These are phyloP conservation scores for Abortiporus biennis DNA, from an alignment of 1,284 basidiomycete species.

Conservation along the genomic window DNA sequence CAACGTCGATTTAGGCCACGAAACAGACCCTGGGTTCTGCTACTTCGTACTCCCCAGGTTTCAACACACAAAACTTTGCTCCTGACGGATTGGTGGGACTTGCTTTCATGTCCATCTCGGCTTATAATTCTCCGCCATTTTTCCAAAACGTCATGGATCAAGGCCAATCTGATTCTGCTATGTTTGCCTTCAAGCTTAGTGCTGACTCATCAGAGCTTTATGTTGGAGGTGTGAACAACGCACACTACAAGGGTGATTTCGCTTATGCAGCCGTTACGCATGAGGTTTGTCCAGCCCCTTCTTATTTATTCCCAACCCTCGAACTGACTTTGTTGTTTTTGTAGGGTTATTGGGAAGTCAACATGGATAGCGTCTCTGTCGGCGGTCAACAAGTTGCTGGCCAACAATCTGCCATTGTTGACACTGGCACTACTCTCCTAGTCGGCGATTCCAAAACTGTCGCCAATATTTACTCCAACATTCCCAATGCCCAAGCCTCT, in stretches of 20 bases:
- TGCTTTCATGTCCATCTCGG: constrained; percentile 21
- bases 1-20: constrained; percentile 9
- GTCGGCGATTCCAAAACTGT: constrained; percentile 37
- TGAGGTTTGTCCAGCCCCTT: constrained; percentile 10
- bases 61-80: constrained; percentile 14
- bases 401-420: constrained; percentile 24
- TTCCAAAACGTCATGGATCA: constrained; percentile 18
- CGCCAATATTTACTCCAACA: constrained; percentile 30
- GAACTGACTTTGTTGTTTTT: neutral
- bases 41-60: constrained; percentile 17
- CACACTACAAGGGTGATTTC: constrained; percentile 17
- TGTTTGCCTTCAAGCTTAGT: constrained; percentile 34
- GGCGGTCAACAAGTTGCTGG: constrained; percentile 2
- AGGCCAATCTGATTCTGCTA: constrained; percentile 17
- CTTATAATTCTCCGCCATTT: constrained; percentile 15
- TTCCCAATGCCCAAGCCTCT: constrained; percentile 27
- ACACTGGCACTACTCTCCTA: constrained; percentile 40
- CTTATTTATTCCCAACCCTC: neutral
- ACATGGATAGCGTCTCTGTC: constrained; percentile 15
- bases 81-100: constrained; percentile 28
- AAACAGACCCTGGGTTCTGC: constrained; percentile 17
- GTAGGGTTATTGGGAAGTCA: constrained; percentile 22
- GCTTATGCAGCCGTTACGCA: constrained; percentile 17
- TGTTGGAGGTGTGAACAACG: constrained; percentile 30
- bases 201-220: constrained; percentile 27